Percentiles rank a stretch among this genome's conserved stretches.
phyloP scores from a whole-genome alignment of 306 rosid genomes.

The Alnus rubra region DNA sequence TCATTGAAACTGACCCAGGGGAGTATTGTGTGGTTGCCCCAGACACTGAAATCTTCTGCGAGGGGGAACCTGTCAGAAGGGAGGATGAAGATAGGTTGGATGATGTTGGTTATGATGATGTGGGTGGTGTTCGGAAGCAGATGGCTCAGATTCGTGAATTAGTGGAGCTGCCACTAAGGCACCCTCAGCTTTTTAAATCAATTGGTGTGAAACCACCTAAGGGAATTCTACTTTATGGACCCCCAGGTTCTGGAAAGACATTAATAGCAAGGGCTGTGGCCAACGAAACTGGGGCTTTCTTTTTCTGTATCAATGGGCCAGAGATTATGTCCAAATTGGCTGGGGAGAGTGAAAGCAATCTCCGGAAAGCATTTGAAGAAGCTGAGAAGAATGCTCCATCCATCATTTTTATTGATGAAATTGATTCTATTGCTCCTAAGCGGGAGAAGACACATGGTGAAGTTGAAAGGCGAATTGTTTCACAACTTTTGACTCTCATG shows the following conservation, averaged over 20 bases:
- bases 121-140: constrained; percentile 71
- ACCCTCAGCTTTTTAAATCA: constrained; percentile 66
- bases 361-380: constrained; percentile 68
- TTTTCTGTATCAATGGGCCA: constrained; percentile 63
- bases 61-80: constrained; percentile 64
- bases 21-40: constrained; percentile 70
- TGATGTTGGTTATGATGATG: constrained; percentile 70
- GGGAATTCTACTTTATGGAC: constrained; percentile 70
- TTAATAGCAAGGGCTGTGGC: constrained; percentile 68
- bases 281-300: constrained; percentile 72
- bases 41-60: constrained; percentile 65
- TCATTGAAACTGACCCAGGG: constrained; percentile 63
- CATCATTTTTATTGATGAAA: constrained; percentile 67
- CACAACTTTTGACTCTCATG: constrained; percentile 69
- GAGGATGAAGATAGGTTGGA: constrained; percentile 67
- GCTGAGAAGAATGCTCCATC: constrained; percentile 74
- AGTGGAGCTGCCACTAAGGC: constrained; percentile 69
- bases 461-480: constrained; percentile 69
- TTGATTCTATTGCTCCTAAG: constrained; percentile 74
- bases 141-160: constrained; percentile 74
- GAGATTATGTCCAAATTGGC: constrained; percentile 73
- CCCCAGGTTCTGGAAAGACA: constrained; percentile 70
- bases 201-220: constrained; percentile 75
- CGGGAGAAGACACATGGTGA: constrained; percentile 69
- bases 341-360: constrained; percentile 76